These are phyloP conservation scores for Yamadazyma jaroonii DNA, from an alignment of 1,139 yeast species.

Conservation along the genomic window DNA sequence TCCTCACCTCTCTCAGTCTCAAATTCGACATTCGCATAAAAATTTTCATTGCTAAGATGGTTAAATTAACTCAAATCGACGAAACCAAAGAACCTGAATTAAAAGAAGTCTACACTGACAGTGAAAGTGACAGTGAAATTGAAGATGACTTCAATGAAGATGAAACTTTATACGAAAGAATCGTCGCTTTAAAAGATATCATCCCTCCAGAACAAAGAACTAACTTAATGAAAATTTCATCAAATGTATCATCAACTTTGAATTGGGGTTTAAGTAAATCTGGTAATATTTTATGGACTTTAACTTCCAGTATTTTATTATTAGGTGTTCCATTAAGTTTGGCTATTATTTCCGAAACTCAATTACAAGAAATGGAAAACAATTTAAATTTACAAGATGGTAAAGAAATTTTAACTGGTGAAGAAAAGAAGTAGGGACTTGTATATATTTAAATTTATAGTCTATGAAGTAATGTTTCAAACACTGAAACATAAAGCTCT, in stretches of 20 bases:
- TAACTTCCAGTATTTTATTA: conserved; percentile 79
- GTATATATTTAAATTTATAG: conserved; percentile 14
- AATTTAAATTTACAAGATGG: conserved; percentile 87
- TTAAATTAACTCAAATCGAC: conserved; percentile 69
- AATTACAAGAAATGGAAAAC: conserved; percentile 90
- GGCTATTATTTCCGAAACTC: conserved; percentile 89
- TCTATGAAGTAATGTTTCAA: not conserved
- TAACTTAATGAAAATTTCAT: conserved; percentile 34
- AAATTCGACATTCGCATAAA: conserved; percentile 9
- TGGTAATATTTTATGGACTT: conserved; percentile 79
- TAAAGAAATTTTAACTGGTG: conserved; percentile 75
- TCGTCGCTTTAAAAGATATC: conserved; percentile 87
- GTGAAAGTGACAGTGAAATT: conserved; percentile 59
- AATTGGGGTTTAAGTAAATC: conserved; percentile 52
- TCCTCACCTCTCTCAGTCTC: not conserved
- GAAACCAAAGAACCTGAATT: conserved; percentile 47
- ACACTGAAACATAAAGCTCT: not conserved
- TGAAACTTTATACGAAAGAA: conserved; percentile 84
- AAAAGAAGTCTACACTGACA: conserved; percentile 26
- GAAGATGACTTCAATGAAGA: conserved; percentile 77
- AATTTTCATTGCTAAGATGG: conserved; percentile 41
- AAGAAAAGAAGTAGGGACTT: conserved; percentile 37
- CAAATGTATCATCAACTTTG: conserved; percentile 32
- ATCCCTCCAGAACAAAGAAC: conserved; percentile 85
- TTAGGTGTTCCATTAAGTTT: conserved; percentile 92